phyloP scores from a whole-genome alignment of 192 early-diverging fungal species.

The Coemansia sp. region DNA sequence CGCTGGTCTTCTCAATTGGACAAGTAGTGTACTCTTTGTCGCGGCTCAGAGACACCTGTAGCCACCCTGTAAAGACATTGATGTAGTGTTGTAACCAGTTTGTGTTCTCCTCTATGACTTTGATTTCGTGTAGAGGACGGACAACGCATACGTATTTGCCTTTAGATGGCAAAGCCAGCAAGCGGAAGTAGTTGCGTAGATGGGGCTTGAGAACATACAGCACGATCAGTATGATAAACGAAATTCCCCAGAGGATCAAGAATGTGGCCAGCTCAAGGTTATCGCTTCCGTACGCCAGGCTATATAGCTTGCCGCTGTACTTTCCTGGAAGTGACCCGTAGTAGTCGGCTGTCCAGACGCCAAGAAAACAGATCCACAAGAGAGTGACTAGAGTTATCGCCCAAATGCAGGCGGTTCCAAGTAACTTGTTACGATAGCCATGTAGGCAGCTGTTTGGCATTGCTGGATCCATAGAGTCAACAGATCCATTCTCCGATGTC shows the following conservation, averaged over 20 bases:
- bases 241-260: conserved; percentile 53
- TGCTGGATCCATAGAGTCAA: not conserved
- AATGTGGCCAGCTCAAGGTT: conserved; percentile 51
- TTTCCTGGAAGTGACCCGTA: conserved; percentile 51
- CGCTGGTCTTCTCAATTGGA: conserved; percentile 53
- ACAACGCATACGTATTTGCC: conserved; percentile 55
- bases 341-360: conserved; percentile 56
- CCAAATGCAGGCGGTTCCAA: conserved; percentile 44
- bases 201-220: conserved; percentile 50
- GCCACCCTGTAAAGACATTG: conserved; percentile 38
- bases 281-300: conserved; percentile 56
- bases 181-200: conserved; percentile 68
- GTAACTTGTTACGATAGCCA: conserved; percentile 43
- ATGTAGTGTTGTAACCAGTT: conserved; percentile 40
- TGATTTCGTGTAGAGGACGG: conserved; percentile 51
- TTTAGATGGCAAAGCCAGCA: conserved; percentile 49
- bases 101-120: conserved; percentile 53
- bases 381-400: conserved; percentile 31
- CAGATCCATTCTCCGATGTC: too few species aligned
- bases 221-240: conserved; percentile 47
- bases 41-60: conserved; percentile 28
- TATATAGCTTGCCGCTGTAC: conserved; percentile 52
- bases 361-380: conserved; percentile 49
- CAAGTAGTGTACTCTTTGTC: conserved; percentile 51
- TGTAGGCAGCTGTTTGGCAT: conserved; percentile 3